Base-by-base conservation (phyloP, 2,329 filamentous ascomycete species). In the Penicillium sp. region DNA sequence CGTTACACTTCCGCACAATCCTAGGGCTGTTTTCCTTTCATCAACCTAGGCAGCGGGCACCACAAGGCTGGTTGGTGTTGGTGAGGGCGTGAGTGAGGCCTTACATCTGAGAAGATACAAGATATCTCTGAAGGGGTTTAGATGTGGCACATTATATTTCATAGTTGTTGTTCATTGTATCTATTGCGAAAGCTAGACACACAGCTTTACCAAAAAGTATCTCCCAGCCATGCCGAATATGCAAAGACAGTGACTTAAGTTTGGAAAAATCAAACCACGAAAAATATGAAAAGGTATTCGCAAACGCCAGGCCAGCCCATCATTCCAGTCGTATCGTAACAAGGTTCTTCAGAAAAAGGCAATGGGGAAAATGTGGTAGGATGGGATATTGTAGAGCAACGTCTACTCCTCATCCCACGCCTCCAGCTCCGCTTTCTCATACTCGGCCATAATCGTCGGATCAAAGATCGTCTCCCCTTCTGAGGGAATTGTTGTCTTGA, bases 391-490 rank as follows among this genome's bases (percentile, higher is more conserved):
- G 18, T 32, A 37, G 46, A 17, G 13, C 36, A 26, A 52, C 43
- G 41, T 48, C 55, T 86, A 86, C 61, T 90, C 90, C 62, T 89
- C 89, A 61, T 90, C 90, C 87, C 89, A 93, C 27, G 84, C 83
- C 68, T 94, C 89, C 67, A 88, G 82, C 73, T 95, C 91, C 51
- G 79, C 81, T 75, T 88, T 87, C 64, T 93, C 81, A 48, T 89
- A 80, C 55, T 86, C 82, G 13, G 82, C 81, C 90, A 97, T 92
- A 52, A 83, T 78, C 4, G 80, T 81, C 2, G 85, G 76, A 58
- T 87, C 87, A 73, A 96, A 97, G 50, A 97, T 88, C 1, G 84
- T 83, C 52, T 94, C 87, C 1, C 79, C 77, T 18, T 70, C 74
- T 1, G 85, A 77, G 13, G 91, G 91, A 34, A 97, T 87, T 49